These are phyloP conservation scores for Aspergillus costaricaensis DNA, from an alignment of 2,329 filamentous ascomycete genomes.

Conservation along the genomic window DNA sequence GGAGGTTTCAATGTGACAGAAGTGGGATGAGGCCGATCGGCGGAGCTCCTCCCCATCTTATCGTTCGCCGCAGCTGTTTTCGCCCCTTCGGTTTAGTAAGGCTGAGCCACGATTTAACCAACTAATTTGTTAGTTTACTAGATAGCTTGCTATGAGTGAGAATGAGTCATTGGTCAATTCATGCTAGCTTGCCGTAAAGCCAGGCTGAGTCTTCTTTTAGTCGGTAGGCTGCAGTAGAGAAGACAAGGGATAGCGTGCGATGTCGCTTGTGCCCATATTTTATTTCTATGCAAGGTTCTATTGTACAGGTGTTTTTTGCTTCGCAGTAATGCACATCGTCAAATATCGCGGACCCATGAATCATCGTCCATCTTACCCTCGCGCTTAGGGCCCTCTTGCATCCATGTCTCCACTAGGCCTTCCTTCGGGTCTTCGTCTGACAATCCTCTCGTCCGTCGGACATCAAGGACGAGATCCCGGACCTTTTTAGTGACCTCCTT, in stretches of 20 bases:
- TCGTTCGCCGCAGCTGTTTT: not conserved
- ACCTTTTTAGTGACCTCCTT: slow-evolving; percentile 79
- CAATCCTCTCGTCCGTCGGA: slow-evolving; percentile 71
- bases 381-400: slow-evolving; percentile 54
- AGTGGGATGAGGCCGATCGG: slow-evolving; percentile 1
- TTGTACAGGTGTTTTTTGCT: not conserved
- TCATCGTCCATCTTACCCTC: slow-evolving; percentile 63
- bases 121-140: too few species aligned
- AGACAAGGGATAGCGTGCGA: not conserved
- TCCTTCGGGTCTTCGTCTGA: slow-evolving; percentile 78
- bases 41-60: slow-evolving; percentile 7
- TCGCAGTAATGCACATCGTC: slow-evolving; percentile 16
- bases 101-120: too few species aligned
- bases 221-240: not conserved
- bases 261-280: not conserved
- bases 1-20: slow-evolving; percentile 8
- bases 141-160: too few species aligned
- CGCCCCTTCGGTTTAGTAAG: too few species aligned
- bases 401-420: slow-evolving; percentile 80
- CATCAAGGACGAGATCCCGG: slow-evolving; percentile 75
- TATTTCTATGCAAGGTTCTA: slow-evolving; percentile 17
- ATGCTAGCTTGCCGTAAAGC: too few species aligned
- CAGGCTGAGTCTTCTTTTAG: too few species aligned
- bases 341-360: slow-evolving; percentile 61
- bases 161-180: not conserved